Conservation (phyloP, 257 asterid species). For the Jacaranda copaia region DNA sequence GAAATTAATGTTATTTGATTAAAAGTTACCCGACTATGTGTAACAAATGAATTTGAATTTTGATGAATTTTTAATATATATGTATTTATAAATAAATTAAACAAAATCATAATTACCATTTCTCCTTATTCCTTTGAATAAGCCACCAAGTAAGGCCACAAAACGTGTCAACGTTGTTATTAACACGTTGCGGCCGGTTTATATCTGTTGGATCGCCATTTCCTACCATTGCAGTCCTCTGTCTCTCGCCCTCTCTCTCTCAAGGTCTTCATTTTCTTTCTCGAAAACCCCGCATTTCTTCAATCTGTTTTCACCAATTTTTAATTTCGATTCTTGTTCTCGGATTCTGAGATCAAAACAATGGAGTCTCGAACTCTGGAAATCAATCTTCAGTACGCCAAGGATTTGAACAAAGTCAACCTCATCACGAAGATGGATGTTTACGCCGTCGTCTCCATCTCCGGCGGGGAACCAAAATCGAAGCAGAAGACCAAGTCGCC, state of each 20-base stretch:
- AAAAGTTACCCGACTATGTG: no score
- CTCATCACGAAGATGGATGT: constrained; percentile 80
- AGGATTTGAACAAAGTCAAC: constrained; percentile 76
- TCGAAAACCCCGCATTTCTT: not conserved
- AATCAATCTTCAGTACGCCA: constrained; percentile 60
- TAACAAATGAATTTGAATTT: no score
- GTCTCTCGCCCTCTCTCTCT: constrained; percentile 25
- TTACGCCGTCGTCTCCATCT: constrained; percentile 69
- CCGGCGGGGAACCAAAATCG: constrained; percentile 55
- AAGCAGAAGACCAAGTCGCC: constrained; percentile 70
- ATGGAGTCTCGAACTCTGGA: constrained; percentile 76
- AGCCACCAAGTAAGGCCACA: constrained; percentile 32
- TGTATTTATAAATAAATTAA: no score
- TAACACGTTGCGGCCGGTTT: constrained; percentile 27
- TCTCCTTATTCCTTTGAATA: constrained; percentile 25
- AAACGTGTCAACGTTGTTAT: constrained; percentile 34
- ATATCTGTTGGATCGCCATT: not conserved
- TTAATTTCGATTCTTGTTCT: not conserved
- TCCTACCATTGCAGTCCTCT: not conserved
- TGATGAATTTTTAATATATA: no score
- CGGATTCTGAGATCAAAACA: not conserved
- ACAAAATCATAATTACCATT: not conserved
- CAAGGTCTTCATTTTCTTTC: constrained; percentile 24
- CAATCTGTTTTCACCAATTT: constrained; percentile 15
- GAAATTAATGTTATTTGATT: no score